Evolutionary conservation across 768 basidiomycete species (phyloP).

Genomic region (Erythrobasidium yunnanense): DNA sequence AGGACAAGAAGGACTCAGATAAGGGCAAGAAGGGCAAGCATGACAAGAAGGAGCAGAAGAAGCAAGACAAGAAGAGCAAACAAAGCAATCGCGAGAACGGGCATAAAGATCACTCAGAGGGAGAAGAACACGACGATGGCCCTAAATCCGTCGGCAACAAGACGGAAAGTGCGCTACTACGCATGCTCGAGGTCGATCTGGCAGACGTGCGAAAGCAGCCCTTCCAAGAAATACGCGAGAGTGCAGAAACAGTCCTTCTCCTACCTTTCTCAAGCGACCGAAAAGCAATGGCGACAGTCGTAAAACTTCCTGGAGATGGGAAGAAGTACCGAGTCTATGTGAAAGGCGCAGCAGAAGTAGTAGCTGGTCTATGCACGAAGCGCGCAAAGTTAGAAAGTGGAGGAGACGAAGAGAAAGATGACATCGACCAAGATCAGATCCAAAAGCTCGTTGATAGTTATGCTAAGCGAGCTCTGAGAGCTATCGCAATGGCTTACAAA

Average conservation of each 20-base stretch:
- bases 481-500: slow-evolving; percentile 76
- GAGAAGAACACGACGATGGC: not conserved
- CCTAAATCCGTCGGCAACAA: slow-evolving; percentile 20
- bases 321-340: slow-evolving; percentile 60
- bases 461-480: slow-evolving; percentile 69
- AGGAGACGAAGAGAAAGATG: not conserved
- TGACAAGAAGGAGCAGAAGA: not conserved
- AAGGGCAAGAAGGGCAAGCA: not conserved
- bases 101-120: not conserved
- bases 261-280: slow-evolving; percentile 75
- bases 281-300: slow-evolving; percentile 97
- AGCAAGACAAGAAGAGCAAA: not conserved
- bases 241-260: slow-evolving; percentile 2
- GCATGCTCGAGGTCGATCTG: slow-evolving; percentile 12
- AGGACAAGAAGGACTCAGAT: not conserved
- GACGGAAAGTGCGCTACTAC: slow-evolving; percentile 24
- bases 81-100: not conserved
- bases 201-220: not conserved
- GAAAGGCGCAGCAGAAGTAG: slow-evolving; percentile 90
- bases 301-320: slow-evolving; percentile 41
- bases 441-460: slow-evolving; percentile 58
- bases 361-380: slow-evolving; percentile 72
- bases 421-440: slow-evolving; percentile 6
- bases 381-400: slow-evolving; percentile 50
- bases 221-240: slow-evolving; percentile 10